Base-by-base conservation (phyloP, 2,329 filamentous ascomycete genomes). In the Colletotrichum coccodes region DNA sequence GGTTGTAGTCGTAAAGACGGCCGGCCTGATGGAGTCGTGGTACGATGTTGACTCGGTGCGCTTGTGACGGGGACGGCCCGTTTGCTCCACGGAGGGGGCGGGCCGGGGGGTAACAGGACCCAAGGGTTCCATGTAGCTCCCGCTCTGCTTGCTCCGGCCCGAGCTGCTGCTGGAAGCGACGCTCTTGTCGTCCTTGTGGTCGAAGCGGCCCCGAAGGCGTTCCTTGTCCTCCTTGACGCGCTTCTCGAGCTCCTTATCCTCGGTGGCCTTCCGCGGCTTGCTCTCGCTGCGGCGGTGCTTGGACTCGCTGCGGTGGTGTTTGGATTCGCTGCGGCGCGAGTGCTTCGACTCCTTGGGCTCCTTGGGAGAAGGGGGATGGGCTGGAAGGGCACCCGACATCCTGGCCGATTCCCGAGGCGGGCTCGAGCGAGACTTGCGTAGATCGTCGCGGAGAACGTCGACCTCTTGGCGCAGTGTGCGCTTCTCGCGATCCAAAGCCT, bases 191-290 rank as follows among this genome's bases (percentile, higher is more conserved):
- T 67, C 57, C 60, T 73, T 72, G 44, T 44, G 58, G 36, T 80
- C 80, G 69, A 82, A 81, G 32, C 80, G 79, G 62, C 75, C 75
- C 34, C 77, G 77, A 60, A 82, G 75, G 18, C 80, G 79, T 53
- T 79, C 78, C 71, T 79, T 79, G 59, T 79, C 77, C 34, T 73
- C 75, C 63, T 76, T 75, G 64, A 74, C 72, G n/a, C 57, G 66
- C 53, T 54, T 64, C 38, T 76, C 75, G 18, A 62, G 69, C 50
- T 60, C 59, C 26, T 71, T 71, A 21, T 65, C 66, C 21, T 57
- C 57, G 26, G 70, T 68, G 50, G 76, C 73, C 68, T 76, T 76
- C 18, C 66, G 61, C 12, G 68, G 71, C 72, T 38, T 73, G 71
- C 57, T 76, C 72, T 77, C 78, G 70, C 76, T 76, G 23, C 71